Percentiles rank a stretch among this genome's conserved stretches.
These are phyloP conservation scores for Penicillium subrubescens DNA, from an alignment of 495 filamentous ascomycete genomes.

Conservation along the genomic window DNA sequence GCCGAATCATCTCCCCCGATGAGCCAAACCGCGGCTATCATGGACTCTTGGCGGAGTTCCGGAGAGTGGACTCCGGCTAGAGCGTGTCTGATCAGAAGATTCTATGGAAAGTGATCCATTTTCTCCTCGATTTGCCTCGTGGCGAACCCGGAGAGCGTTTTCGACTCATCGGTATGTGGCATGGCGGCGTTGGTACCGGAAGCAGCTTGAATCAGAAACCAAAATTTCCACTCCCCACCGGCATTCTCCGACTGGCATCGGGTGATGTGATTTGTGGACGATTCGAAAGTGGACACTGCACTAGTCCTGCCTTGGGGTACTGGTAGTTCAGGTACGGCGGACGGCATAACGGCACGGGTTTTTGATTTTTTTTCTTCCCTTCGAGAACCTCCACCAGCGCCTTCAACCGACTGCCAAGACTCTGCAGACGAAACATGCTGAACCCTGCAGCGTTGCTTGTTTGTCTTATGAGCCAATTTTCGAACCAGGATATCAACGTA, in stretches of 20 bases:
- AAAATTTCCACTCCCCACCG: conserved; percentile 17
- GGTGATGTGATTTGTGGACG: conserved; percentile 16
- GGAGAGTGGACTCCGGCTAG: conserved; percentile 17
- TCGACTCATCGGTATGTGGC: background rate
- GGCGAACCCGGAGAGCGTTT: conserved; percentile 3
- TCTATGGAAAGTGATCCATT: background rate
- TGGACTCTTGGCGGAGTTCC: background rate
- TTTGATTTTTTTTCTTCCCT: background rate
- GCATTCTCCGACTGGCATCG: conserved; percentile 15
- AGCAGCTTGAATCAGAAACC: background rate
- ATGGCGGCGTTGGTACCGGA: background rate
- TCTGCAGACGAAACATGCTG: background rate
- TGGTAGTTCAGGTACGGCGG: conserved; percentile 5
- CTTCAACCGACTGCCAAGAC: conserved; percentile 1
- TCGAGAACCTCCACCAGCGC: background rate
- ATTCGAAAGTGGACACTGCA: conserved; percentile 14
- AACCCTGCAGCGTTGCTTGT: background rate
- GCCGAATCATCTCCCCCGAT: conserved; percentile 4
- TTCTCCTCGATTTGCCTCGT: conserved; percentile 7
- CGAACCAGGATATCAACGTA: background rate
- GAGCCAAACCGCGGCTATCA: background rate
- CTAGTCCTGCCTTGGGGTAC: background rate
- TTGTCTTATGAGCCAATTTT: background rate
- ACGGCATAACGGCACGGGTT: background rate
- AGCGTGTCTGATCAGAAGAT: background rate